Percentiles rank a stretch among this genome's conserved stretches.
These are phyloP conservation scores for Botrytis medusae DNA, from an alignment of 2,329 filamentous ascomycete genomes.

Conservation along the genomic window DNA sequence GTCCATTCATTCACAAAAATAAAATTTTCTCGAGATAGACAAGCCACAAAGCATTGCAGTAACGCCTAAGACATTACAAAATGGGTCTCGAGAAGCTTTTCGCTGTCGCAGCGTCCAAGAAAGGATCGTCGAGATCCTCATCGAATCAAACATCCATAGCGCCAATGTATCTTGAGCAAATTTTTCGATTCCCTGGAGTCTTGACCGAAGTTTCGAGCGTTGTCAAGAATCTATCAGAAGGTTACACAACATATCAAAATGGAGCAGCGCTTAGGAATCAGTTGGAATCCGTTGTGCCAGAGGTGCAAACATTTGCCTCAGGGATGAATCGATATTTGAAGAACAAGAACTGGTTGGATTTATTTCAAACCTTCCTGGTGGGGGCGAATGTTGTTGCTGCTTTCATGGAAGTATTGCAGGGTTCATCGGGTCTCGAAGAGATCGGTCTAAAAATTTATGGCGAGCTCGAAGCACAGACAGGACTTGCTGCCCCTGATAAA, in stretches of 20 bases:
- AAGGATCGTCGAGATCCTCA: slow-evolving; percentile 10
- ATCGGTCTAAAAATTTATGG: slow-evolving; percentile 20
- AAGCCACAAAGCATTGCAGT: neutral
- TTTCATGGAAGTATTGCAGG: slow-evolving; percentile 22
- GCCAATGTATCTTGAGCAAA: slow-evolving; percentile 12
- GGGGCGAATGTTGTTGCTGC: slow-evolving; percentile 21
- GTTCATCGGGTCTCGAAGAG: slow-evolving; percentile 18
- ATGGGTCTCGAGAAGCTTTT: slow-evolving; percentile 22
- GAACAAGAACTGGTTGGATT: slow-evolving; percentile 20
- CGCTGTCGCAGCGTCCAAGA: slow-evolving; percentile 13
- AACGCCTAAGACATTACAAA: neutral
- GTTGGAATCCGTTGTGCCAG: slow-evolving; percentile 19
- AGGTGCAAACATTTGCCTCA: slow-evolving; percentile 20
- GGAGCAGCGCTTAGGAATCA: slow-evolving; percentile 20
- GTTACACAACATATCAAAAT: slow-evolving; percentile 23
- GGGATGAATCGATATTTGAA: slow-evolving; percentile 23
- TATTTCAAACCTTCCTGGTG: slow-evolving; percentile 20
- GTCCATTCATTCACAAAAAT: neutral
- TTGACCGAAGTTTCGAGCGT: slow-evolving; percentile 19
- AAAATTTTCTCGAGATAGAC: neutral
- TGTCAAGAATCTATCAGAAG: slow-evolving; percentile 22
- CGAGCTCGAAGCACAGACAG: slow-evolving; percentile 25
- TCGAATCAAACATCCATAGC: neutral
- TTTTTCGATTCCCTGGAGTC: slow-evolving; percentile 19
- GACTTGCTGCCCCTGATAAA: slow-evolving; percentile 24